phyloP scores from a whole-genome alignment of 768 basidiomycete species.

The Megacollybia marginata region DNA sequence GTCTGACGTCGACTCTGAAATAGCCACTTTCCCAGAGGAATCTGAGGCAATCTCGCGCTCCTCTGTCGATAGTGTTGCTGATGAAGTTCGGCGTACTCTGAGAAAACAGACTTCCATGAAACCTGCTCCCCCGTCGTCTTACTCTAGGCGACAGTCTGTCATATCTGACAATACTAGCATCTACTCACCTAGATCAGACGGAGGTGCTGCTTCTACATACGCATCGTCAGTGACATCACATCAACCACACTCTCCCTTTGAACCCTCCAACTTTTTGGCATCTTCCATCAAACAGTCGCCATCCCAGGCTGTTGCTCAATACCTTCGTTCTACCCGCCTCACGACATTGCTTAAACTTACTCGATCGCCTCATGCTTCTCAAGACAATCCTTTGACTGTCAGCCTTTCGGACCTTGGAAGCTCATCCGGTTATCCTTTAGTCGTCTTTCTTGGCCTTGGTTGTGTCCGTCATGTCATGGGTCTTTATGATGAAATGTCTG shows the following conservation, averaged over 20 bases:
- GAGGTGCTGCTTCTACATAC: conserved; percentile 41
- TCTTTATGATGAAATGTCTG: conserved; percentile 94
- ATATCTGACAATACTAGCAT: conserved; percentile 53
- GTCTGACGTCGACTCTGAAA: conserved; percentile 45
- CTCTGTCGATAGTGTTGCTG: conserved; percentile 81
- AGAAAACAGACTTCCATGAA: conserved; percentile 45
- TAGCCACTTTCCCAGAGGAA: conserved; percentile 47
- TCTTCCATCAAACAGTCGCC: conserved; percentile 36
- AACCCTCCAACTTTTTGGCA: conserved; percentile 29
- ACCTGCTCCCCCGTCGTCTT: conserved; percentile 32
- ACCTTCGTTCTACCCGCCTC: conserved; percentile 78
- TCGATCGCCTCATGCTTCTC: conserved; percentile 71
- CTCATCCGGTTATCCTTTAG: conserved; percentile 76
- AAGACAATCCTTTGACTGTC: conserved; percentile 67
- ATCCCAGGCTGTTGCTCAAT: conserved; percentile 75
- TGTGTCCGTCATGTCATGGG: conserved; percentile 94
- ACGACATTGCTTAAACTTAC: conserved; percentile 78
- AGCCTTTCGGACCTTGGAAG: conserved; percentile 92
- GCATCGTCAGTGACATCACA: conserved; percentile 42
- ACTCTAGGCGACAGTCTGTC: conserved; percentile 41
- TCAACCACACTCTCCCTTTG: conserved; percentile 42
- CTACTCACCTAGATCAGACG: conserved; percentile 49
- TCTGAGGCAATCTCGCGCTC: conserved; percentile 68
- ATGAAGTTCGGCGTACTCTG: conserved; percentile 69
- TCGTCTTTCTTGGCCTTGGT: conserved; percentile 90